Base-by-base conservation (phyloP, 768 basidiomycete genomes). In the Strobilomyces dryophilus region DNA sequence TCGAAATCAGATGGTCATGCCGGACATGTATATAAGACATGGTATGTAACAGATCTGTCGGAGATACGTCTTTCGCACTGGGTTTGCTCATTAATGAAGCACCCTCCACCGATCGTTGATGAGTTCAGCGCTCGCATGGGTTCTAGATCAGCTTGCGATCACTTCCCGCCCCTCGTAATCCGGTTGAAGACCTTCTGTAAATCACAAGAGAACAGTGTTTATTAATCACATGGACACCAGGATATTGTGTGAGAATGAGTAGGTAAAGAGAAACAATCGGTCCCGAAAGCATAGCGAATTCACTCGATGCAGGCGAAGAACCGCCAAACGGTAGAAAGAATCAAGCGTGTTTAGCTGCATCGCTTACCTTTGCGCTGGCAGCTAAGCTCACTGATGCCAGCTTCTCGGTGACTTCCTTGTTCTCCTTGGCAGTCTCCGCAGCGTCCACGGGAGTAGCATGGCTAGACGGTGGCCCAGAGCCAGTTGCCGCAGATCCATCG, bases 291-390 rank as follows among this genome's bases (percentile, higher is more conserved):
- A 40, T 27, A 27, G 49, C 12, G n/a, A 31, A 20, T 40, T 9
- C 63, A 31, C 21, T 40, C 46, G n/a, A 31, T 4, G 34, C 20
- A 18, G 47, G 11, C 29, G 26, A 42, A 48, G 34, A 32, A 35
- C 14, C n/a, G 27, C 49, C 35, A 40, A 36, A 51, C 10, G 32
- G 46, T 42, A 20, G 15, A 53, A 49, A 41, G 17, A 41, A 47
- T 67, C 50, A 71, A 54, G 20, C 26, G 8, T 35, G 31, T 42
- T 54, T 58, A 24, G 45, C 47, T 37, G 42, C 48, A 48, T 26
- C 47, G 53, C 67, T 57, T 60, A 69, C 67, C 67, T 69, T 69
- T n/a, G 62, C 68, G 35, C 62, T 68, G 35, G 62, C 67, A 49
- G 65, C 48, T 8, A 71, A 49, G 50, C 61, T 62, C 53, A 64